phyloP scores from a whole-genome alignment of 306 rosid species.

The Oxytropis ochrocephala region DNA sequence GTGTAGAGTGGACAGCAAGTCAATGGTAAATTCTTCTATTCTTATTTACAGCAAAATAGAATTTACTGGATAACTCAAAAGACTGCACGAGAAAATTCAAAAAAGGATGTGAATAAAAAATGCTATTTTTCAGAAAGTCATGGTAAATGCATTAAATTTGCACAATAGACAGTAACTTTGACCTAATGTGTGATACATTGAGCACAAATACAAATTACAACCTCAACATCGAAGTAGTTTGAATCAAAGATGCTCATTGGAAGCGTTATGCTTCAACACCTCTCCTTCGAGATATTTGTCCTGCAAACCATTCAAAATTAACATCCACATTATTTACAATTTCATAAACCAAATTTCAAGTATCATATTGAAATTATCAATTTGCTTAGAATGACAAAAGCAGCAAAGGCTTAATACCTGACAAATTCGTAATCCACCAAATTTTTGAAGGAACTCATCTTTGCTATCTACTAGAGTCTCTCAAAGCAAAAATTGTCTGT shows the following conservation, averaged over 20 bases:
- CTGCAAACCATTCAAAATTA: constrained; percentile 38
- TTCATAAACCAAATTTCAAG: not conserved
- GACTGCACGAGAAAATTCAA: not conserved
- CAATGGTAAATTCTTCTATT: not conserved
- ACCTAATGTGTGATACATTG: not conserved
- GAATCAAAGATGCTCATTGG: constrained; percentile 33
- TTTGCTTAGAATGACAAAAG: not conserved
- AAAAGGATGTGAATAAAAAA: not conserved
- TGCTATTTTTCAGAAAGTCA: not conserved
- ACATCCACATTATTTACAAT: not conserved
- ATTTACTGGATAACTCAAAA: not conserved
- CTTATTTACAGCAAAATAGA: not conserved
- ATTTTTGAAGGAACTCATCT: constrained; percentile 68
- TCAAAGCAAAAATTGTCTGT: constrained; percentile 83
- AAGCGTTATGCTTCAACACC: constrained; percentile 42
- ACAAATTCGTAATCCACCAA: constrained; percentile 42
- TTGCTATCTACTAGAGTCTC: constrained; percentile 76
- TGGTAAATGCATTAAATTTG: constrained; percentile 1
- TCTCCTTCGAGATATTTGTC: constrained; percentile 41
- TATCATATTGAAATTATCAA: not conserved
- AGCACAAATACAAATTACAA: constrained; percentile 15
- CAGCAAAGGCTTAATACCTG: constrained; percentile 34
- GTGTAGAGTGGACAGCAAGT: not conserved
- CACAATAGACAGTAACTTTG: not conserved
- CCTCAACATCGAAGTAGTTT: constrained; percentile 60